Evolutionary conservation across 148 eudicot species (phyloP).

Genomic region (Chenopodium berlandieri): DNA sequence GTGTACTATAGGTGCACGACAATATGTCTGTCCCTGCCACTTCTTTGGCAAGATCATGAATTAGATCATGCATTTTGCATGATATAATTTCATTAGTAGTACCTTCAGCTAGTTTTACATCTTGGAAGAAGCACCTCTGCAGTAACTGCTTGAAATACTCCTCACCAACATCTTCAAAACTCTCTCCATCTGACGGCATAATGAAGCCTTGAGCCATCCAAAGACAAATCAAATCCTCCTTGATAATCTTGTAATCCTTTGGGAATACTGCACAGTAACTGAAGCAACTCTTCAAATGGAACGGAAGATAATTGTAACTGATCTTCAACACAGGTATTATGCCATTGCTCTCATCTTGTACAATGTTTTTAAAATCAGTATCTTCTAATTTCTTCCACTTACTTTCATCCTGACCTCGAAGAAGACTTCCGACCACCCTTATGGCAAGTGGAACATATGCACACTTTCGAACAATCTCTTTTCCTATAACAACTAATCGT

Average conservation of each 20-base stretch:
- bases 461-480: constrained; percentile 28
- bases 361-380: constrained; percentile 25
- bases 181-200: background rate
- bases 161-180: constrained; percentile 21
- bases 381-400: constrained; percentile 30
- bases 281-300: constrained; percentile 19
- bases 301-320: constrained; percentile 33
- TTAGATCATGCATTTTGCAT: constrained; percentile 21
- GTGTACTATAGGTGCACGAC: too few relatives aligned
- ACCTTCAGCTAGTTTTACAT: background rate
- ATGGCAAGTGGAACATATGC: constrained; percentile 32
- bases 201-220: constrained; percentile 31
- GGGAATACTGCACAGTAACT: constrained; percentile 20
- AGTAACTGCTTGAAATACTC: constrained; percentile 10
- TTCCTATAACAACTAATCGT: constrained; percentile 25
- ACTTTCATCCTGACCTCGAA: constrained; percentile 23
- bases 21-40: background rate
- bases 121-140: constrained; percentile 25
- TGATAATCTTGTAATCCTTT: constrained; percentile 14
- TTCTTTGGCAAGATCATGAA: constrained; percentile 15
- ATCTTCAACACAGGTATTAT: constrained; percentile 33
- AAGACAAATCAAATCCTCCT: constrained; percentile 8
- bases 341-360: constrained; percentile 2
- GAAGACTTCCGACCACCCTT: constrained; percentile 32
- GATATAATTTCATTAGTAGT: background rate